These are phyloP conservation scores for Xylaria grammica DNA, from an alignment of 495 filamentous ascomycete species.

Conservation along the genomic window DNA sequence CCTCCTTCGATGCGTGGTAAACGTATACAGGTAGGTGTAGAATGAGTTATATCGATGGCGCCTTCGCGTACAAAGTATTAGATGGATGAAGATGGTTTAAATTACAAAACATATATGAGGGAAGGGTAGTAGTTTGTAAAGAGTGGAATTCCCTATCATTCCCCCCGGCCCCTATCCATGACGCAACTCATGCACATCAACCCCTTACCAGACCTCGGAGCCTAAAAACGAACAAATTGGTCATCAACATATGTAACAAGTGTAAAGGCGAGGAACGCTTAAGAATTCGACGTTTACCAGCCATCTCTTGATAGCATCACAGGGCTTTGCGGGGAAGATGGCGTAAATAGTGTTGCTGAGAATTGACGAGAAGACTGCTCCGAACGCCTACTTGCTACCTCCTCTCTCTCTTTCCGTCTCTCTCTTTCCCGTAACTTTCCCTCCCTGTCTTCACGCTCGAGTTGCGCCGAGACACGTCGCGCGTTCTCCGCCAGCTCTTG, in stretches of 20 bases:
- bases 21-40: neutral
- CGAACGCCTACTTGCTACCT: neutral
- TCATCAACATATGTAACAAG: neutral
- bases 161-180: too few relatives aligned
- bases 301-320: neutral
- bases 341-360: neutral
- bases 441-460: conserved; percentile 21
- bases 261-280: neutral
- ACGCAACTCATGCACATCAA: neutral
- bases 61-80: neutral
- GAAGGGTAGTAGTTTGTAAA: neutral
- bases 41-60: neutral
- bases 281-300: neutral
- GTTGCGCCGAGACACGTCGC: conserved; percentile 19
- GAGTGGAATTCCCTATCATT: neutral
- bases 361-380: conserved; percentile 2
- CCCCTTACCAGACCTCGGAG: neutral
- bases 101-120: neutral
- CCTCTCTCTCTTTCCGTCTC: conserved; percentile 7
- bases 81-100: neutral
- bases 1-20: too few relatives aligned
- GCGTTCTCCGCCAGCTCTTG: conserved; percentile 22
- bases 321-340: neutral
- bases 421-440: conserved; percentile 3
- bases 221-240: too few relatives aligned